Evolutionary conservation across 257 asterid species (phyloP).

Genomic region (Sherardia arvensis): DNA sequence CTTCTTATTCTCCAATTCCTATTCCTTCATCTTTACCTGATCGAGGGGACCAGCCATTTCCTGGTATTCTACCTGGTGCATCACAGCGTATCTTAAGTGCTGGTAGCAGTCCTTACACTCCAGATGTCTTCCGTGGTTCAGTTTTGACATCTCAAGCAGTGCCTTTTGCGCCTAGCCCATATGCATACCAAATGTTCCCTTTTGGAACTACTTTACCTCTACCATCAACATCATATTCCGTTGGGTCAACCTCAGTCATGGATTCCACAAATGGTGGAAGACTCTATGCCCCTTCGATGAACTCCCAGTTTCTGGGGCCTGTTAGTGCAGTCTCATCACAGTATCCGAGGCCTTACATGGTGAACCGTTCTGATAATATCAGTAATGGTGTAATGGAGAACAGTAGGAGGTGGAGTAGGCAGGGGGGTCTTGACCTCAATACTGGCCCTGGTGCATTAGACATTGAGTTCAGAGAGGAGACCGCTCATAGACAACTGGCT

Average conservation of each 20-base stretch:
- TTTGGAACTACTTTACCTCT: constrained; percentile 49
- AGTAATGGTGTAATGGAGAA: constrained; percentile 36
- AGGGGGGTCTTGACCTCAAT: constrained; percentile 81
- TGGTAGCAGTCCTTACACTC: constrained; percentile 36
- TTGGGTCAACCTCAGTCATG: constrained; percentile 27
- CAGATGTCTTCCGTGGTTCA: constrained; percentile 66
- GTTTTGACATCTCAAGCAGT: constrained; percentile 73
- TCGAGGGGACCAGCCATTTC: constrained; percentile 57
- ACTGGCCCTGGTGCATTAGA: constrained; percentile 73
- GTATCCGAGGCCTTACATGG: constrained; percentile 65
- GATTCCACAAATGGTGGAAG: constrained; percentile 49
- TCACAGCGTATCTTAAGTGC: constrained; percentile 54
- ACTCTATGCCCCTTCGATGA: constrained; percentile 38
- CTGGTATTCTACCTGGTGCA: constrained; percentile 49
- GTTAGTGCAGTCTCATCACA: constrained; percentile 48
- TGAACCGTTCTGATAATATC: constrained; percentile 40
- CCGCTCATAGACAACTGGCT: constrained; percentile 46
- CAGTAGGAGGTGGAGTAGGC: constrained; percentile 60
- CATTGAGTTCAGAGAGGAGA: constrained; percentile 51
- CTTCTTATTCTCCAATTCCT: constrained; percentile 41
- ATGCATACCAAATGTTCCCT: constrained; percentile 32
- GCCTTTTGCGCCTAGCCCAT: constrained; percentile 22
- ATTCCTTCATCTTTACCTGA: constrained; percentile 55
- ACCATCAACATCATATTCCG: constrained; percentile 50
- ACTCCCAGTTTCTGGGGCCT: constrained; percentile 52